These are phyloP conservation scores for Termitomyces sp. DNA, from an alignment of 768 basidiomycete species.

Conservation along the genomic window DNA sequence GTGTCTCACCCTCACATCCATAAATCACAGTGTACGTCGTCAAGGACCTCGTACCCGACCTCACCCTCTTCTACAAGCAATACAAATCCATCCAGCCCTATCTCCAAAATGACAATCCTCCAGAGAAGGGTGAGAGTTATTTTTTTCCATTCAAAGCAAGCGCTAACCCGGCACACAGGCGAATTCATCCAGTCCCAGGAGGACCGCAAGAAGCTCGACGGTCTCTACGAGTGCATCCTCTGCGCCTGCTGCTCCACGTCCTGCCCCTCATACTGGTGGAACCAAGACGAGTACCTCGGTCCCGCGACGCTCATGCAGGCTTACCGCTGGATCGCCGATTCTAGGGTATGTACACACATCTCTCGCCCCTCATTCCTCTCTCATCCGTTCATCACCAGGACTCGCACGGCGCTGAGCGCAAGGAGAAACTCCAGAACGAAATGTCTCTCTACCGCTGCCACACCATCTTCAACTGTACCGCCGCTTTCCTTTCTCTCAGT, in stretches of 20 bases:
- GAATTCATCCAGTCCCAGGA: slow-evolving; percentile 90
- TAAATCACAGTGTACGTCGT: slow-evolving; percentile 83
- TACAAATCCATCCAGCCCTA: slow-evolving; percentile 99
- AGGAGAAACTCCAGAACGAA: slow-evolving; percentile 92
- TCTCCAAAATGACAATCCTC: slow-evolving; percentile 90
- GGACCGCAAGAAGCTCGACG: slow-evolving; percentile 92
- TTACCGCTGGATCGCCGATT: slow-evolving; percentile 98
- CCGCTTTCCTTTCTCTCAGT: slow-evolving; percentile 3
- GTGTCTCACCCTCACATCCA: neutral
- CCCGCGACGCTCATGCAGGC: slow-evolving; percentile 96
- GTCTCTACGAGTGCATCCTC: slow-evolving; percentile 96
- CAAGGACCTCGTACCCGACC: slow-evolving; percentile 94
- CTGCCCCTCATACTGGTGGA: slow-evolving; percentile 99
- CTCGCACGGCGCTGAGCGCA: slow-evolving; percentile 69
- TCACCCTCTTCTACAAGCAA: slow-evolving; percentile 95
- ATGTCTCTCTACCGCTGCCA: slow-evolving; percentile 97
- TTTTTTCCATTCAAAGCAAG: neutral
- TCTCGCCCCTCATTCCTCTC: neutral
- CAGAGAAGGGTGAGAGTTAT: slow-evolving; percentile 46
- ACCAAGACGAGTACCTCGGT: slow-evolving; percentile 97
- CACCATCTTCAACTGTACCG: slow-evolving; percentile 95
- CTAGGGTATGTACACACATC: slow-evolving; percentile 54
- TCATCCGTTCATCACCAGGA: slow-evolving; percentile 43
- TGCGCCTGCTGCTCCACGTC: slow-evolving; percentile 98
- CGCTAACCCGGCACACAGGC: slow-evolving; percentile 22